Evolutionary conservation across 306 rosid species (phyloP).

Genomic region (Ceratonia siliqua): DNA sequence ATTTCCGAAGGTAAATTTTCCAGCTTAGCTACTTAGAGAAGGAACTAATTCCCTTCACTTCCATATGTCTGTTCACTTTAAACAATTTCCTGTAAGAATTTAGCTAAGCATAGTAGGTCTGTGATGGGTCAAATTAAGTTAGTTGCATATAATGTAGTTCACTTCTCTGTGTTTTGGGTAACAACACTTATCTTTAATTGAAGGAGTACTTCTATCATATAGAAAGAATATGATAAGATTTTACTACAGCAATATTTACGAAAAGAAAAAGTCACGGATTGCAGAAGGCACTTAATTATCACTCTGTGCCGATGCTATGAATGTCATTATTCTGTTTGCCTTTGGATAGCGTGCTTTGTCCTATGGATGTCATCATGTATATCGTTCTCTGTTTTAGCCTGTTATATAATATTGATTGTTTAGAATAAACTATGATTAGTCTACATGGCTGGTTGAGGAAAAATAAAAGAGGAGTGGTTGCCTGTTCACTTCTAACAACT

Average conservation of each 20-base stretch:
- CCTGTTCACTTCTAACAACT: slow-evolving; percentile 2
- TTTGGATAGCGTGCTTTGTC: background rate
- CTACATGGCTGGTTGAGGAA: background rate
- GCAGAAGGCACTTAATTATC: slow-evolving; percentile 7
- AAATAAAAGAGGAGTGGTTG: slow-evolving; percentile 9
- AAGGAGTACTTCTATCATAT: background rate
- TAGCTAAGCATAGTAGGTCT: slow-evolving; percentile 11
- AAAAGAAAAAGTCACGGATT: background rate
- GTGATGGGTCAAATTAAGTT: slow-evolving; percentile 1
- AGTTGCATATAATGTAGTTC: slow-evolving; percentile 11
- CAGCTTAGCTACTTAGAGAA: background rate
- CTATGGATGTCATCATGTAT: background rate
- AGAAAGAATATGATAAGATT: background rate
- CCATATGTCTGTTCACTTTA: slow-evolving; percentile 13
- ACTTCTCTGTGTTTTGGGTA: background rate
- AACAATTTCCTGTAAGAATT: background rate
- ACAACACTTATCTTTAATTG: too few relatives aligned
- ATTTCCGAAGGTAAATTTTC: slow-evolving; percentile 74
- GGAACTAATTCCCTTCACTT: slow-evolving; percentile 1
- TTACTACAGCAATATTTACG: background rate
- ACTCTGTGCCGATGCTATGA: background rate
- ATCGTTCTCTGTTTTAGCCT: background rate
- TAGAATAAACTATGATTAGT: background rate
- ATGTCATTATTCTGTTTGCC: background rate
- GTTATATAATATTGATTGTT: background rate